Conservation (phyloP, 768 basidiomycete genomes). For the Hericium alpestre region DNA sequence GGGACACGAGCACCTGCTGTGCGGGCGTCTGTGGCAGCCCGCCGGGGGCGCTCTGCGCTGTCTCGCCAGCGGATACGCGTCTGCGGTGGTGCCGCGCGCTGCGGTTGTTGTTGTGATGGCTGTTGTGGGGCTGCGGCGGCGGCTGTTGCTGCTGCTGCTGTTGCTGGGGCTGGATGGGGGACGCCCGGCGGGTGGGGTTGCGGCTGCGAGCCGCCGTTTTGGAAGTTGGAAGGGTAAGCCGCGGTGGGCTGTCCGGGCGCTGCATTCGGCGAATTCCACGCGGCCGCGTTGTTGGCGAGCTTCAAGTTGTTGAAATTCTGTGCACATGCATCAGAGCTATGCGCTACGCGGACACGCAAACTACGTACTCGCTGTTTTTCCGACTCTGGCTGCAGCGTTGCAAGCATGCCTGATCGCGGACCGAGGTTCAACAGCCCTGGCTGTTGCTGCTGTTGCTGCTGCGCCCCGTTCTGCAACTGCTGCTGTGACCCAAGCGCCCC, state of each 20-base stretch:
- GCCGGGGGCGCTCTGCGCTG: slow-evolving; percentile 10
- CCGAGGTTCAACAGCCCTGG: slow-evolving; percentile 60
- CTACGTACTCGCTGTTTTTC: slow-evolving; percentile 61
- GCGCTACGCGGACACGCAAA: background rate
- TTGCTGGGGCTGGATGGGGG: slow-evolving; percentile 29
- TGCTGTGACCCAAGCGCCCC: background rate
- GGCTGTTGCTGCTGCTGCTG: slow-evolving; percentile 30
- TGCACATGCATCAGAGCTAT: background rate
- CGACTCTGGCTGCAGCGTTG: slow-evolving; percentile 44
- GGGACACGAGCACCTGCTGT: slow-evolving; percentile 14
- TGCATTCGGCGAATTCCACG: slow-evolving; percentile 52
- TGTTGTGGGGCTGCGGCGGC: slow-evolving; percentile 23
- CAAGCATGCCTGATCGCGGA: slow-evolving; percentile 22
- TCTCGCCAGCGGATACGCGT: slow-evolving; percentile 5
- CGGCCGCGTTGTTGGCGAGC: slow-evolving; percentile 42
- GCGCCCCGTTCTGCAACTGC: slow-evolving; percentile 22
- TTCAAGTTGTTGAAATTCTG: slow-evolving; percentile 35
- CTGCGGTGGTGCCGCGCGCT: background rate
- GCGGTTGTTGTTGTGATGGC: slow-evolving; percentile 21
- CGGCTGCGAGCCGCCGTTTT: slow-evolving; percentile 35
- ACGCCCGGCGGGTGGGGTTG: slow-evolving; percentile 38
- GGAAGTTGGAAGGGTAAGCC: slow-evolving; percentile 19
- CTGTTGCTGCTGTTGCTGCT: slow-evolving; percentile 13
- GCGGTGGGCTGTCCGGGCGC: slow-evolving; percentile 26
- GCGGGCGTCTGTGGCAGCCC: slow-evolving; percentile 26